phyloP scores from a whole-genome alignment of 2,329 filamentous ascomycete genomes.

The Diaporthe capsici region DNA sequence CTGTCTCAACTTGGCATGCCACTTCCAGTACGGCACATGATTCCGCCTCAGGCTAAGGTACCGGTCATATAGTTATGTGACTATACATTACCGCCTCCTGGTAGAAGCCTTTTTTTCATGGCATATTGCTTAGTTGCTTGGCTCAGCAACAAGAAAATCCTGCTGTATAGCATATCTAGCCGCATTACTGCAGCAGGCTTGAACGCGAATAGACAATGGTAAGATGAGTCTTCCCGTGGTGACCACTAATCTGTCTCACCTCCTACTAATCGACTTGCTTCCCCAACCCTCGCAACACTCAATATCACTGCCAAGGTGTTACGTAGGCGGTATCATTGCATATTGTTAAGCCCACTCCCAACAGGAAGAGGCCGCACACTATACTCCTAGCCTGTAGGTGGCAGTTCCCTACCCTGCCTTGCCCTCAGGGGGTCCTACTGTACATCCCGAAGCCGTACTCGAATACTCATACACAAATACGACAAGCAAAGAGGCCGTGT shows the following conservation, averaged over 20 bases:
- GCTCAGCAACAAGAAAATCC: no score
- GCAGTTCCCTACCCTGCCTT: slow-evolving; percentile 19
- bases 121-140: no score
- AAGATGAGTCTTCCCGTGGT: not conserved
- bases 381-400: slow-evolving; percentile 10
- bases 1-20: no score
- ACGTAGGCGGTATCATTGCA: not conserved
- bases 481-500: not conserved
- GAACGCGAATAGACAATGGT: no score
- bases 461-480: slow-evolving; percentile 48
- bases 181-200: no score
- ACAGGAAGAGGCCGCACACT: not conserved
- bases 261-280: not conserved
- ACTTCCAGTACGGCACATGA: no score
- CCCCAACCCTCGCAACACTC: not conserved
- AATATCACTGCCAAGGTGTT: not conserved
- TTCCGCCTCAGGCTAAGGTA: not conserved
- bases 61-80: no score
- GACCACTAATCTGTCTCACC: not conserved
- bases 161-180: no score
- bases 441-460: slow-evolving; percentile 48
- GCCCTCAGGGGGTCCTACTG: slow-evolving; percentile 40
- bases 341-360: not conserved
- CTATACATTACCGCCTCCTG: no score
- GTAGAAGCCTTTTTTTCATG: no score